phyloP scores from a whole-genome alignment of 139 green algal species.

The Picochlorum sp. region DNA sequence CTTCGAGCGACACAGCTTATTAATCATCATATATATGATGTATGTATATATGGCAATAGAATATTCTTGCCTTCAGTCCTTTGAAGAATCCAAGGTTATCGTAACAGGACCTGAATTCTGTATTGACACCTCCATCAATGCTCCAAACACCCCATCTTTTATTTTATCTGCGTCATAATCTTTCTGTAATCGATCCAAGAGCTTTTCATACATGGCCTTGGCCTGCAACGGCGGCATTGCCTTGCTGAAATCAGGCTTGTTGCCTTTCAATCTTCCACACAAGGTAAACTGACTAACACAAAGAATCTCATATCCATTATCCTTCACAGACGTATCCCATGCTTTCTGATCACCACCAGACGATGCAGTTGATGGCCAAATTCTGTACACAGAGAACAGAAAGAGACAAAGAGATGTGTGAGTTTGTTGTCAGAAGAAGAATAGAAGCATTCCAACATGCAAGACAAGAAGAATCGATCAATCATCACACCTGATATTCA shows the following conservation, averaged over 20 bases:
- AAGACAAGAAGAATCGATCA: too few species aligned
- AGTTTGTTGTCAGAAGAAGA: too few species aligned
- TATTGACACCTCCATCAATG: constrained; percentile 64
- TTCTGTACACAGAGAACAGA: constrained; percentile 3
- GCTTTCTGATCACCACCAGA: constrained; percentile 4
- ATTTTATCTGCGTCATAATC: constrained; percentile 40
- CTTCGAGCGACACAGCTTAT: too few species aligned
- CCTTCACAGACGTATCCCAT: constrained; percentile 49
- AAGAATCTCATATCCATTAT: constrained; percentile 42
- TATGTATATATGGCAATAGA: background rate
- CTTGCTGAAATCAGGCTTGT: constrained; percentile 65
- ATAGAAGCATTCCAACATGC: too few species aligned
- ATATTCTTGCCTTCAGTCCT: background rate
- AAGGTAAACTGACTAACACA: constrained; percentile 74
- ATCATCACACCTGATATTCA: constrained; percentile 21
- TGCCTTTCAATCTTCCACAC: constrained; percentile 50
- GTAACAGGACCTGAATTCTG: constrained; percentile 52
- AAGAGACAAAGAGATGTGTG: too few species aligned
- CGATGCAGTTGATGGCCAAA: constrained; percentile 34
- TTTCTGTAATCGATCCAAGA: constrained; percentile 39
- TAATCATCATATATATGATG: too few species aligned
- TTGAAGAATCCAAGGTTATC: constrained; percentile 13
- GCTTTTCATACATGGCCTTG: constrained; percentile 36
- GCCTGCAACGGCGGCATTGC: constrained; percentile 55
- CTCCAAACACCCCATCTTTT: constrained; percentile 42